Evolutionary conservation across 2,329 filamentous ascomycete species (phyloP).

Genomic region (Alternaria panax): DNA sequence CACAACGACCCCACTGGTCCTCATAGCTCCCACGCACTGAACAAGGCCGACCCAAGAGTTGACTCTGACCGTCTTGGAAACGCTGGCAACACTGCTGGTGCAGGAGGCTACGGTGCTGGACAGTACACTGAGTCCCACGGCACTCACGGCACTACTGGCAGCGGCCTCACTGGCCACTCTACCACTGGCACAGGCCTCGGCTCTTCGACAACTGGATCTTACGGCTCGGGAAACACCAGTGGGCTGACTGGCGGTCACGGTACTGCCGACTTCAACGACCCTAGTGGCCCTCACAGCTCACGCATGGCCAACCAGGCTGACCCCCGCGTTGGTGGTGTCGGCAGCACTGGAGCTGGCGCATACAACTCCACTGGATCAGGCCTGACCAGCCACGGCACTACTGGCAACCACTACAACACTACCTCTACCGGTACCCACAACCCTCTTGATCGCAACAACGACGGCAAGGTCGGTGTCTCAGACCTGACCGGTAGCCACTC

Average conservation of each 20-base stretch:
- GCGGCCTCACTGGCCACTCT: constrained; percentile 10
- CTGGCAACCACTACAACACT: background rate
- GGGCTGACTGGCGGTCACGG: constrained; percentile 2
- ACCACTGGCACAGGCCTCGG: constrained; percentile 11
- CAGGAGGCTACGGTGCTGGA: constrained; percentile 25
- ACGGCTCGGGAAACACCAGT: constrained; percentile 17
- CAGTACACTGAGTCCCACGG: constrained; percentile 20
- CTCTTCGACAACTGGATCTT: constrained; percentile 15
- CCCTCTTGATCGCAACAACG: constrained; percentile 14
- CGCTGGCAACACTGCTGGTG: constrained; percentile 34
- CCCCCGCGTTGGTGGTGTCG: constrained; percentile 29
- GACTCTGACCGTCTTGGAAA: constrained; percentile 46
- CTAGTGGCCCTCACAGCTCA: constrained; percentile 47
- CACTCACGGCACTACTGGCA: constrained; percentile 16
- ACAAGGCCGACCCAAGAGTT: constrained; percentile 48
- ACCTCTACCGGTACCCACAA: constrained; percentile 42
- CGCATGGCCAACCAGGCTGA: constrained; percentile 35
- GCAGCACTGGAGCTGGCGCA: background rate
- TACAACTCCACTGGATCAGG: constrained; percentile 2
- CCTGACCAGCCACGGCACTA: background rate
- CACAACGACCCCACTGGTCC: constrained; percentile 21
- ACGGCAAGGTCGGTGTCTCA: constrained; percentile 6
- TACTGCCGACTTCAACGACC: constrained; percentile 32
- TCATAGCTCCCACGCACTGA: constrained; percentile 17
- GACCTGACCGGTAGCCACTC: constrained; percentile 12